These are phyloP conservation scores for Skeletonema grethae DNA, from an alignment of 108 stramenopile genomes.

Conservation along the genomic window DNA sequence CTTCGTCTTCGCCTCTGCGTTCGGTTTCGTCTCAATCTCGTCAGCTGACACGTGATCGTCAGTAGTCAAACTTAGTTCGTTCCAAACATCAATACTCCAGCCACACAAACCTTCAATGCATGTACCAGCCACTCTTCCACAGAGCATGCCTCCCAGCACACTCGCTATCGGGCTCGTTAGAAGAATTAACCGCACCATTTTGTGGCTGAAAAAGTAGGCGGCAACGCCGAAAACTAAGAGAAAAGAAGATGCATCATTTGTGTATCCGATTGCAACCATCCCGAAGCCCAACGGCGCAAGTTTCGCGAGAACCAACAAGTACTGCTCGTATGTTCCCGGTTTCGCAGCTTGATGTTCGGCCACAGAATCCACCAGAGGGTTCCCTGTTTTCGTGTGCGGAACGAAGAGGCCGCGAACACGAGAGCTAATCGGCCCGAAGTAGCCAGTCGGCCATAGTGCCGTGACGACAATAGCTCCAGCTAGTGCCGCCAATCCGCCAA, in stretches of 20 bases:
- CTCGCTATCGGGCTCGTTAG: constrained; percentile 94
- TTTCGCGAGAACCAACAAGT: constrained; percentile 71
- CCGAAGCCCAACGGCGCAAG: constrained; percentile 93
- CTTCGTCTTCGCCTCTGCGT: constrained; percentile 1
- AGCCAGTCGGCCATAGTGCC: constrained; percentile 77
- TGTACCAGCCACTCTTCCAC: constrained; percentile 65
- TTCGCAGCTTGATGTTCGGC: constrained; percentile 98
- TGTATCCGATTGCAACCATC: constrained; percentile 60
- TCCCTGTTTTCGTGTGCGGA: constrained; percentile 92
- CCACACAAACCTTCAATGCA: constrained; percentile 49
- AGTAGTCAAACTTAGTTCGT: not conserved
- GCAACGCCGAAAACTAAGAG: constrained; percentile 90
- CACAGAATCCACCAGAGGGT: constrained; percentile 92
- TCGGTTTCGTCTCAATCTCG: constrained; percentile 6
- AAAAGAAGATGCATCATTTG: constrained; percentile 88
- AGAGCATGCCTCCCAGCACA: constrained; percentile 84
- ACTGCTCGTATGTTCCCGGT: constrained; percentile 91
- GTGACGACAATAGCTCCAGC: constrained; percentile 34
- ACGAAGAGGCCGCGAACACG: constrained; percentile 92
- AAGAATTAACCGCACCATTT: constrained; percentile 98
- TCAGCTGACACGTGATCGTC: not conserved
- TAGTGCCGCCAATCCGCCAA: constrained; percentile 46
- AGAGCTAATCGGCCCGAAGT: constrained; percentile 91
- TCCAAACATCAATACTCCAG: constrained; percentile 33
- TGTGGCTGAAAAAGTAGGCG: constrained; percentile 95